These are phyloP conservation scores for Filobasidium floriforme DNA, from an alignment of 768 basidiomycete species.

Conservation along the genomic window DNA sequence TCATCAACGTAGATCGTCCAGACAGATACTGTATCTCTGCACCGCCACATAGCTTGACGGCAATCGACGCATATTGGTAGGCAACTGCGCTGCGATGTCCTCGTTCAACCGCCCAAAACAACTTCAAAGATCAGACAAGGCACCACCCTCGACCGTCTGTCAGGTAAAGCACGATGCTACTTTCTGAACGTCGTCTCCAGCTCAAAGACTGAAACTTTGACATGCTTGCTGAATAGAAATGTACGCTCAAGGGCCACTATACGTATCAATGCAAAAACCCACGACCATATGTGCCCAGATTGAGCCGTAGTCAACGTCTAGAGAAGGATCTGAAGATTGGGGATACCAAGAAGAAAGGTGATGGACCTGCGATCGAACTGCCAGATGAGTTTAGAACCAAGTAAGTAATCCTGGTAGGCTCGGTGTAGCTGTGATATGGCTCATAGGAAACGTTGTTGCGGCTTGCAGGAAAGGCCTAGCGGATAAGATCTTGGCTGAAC, in stretches of 20 bases:
- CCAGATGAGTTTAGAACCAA: conserved; percentile 81
- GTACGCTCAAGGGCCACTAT: conserved; percentile 62
- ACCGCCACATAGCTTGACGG: too few species aligned
- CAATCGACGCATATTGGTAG: neutral
- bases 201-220: neutral
- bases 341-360: conserved; percentile 45
- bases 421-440: neutral
- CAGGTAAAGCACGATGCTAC: conserved; percentile 12
- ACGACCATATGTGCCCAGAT: conserved; percentile 77
- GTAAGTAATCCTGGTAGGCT: conserved; percentile 8
- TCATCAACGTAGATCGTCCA: too few species aligned
- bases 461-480: conserved; percentile 13
- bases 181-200: neutral
- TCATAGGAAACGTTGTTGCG: neutral
- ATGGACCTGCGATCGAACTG: conserved; percentile 70
- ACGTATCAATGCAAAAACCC: conserved; percentile 80
- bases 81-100: neutral
- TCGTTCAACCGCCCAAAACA: conserved; percentile 16
- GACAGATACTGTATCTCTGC: too few species aligned
- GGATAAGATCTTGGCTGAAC: conserved; percentile 19
- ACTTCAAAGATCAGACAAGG: conserved; percentile 8
- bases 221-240: conserved; percentile 26
- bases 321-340: conserved; percentile 62
- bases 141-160: conserved; percentile 16
- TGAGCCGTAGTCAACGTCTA: conserved; percentile 76